These are phyloP conservation scores for Aspergillus udagawae DNA, from an alignment of 2,329 filamentous ascomycete genomes.

Conservation along the genomic window DNA sequence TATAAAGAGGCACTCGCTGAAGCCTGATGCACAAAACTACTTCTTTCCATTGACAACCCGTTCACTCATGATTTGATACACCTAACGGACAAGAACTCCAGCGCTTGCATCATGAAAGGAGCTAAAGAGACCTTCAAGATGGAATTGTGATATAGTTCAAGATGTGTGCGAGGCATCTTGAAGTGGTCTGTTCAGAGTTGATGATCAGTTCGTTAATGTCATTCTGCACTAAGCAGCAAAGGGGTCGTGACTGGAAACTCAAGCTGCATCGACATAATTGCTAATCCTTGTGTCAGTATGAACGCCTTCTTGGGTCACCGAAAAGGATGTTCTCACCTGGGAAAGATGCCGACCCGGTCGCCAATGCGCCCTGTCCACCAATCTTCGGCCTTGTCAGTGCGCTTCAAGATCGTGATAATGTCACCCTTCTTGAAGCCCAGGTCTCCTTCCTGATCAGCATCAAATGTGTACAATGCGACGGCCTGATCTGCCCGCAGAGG, in stretches of 20 bases:
- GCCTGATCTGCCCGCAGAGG: constrained; percentile 66
- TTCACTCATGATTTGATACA: not conserved
- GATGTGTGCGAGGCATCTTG: not conserved
- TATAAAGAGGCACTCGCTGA: not conserved
- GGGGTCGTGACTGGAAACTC: constrained; percentile 5
- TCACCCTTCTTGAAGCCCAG: constrained; percentile 97
- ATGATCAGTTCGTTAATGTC: constrained; percentile 19
- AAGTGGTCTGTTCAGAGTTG: not conserved
- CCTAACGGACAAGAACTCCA: not conserved
- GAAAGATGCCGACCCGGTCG: constrained; percentile 83
- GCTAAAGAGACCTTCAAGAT: not conserved
- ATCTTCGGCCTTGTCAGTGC: constrained; percentile 88
- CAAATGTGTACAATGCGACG: constrained; percentile 87
- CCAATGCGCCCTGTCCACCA: constrained; percentile 98
- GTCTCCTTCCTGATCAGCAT: constrained; percentile 88
- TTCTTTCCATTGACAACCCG: not conserved
- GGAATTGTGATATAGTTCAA: not conserved
- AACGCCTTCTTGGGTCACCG: not conserved
- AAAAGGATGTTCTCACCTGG: constrained; percentile 53
- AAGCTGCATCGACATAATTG: constrained; percentile 37
- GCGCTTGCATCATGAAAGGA: not conserved
- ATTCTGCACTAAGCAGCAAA: constrained; percentile 20
- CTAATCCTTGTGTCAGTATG: constrained; percentile 17
- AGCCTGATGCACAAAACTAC: not conserved
- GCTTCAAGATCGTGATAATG: constrained; percentile 88